A percentile compares a stretch with the other conserved stretches of the same genome.
phyloP scores from a whole-genome alignment of 139 green algal species.

The Coelastrella sp. region DNA sequence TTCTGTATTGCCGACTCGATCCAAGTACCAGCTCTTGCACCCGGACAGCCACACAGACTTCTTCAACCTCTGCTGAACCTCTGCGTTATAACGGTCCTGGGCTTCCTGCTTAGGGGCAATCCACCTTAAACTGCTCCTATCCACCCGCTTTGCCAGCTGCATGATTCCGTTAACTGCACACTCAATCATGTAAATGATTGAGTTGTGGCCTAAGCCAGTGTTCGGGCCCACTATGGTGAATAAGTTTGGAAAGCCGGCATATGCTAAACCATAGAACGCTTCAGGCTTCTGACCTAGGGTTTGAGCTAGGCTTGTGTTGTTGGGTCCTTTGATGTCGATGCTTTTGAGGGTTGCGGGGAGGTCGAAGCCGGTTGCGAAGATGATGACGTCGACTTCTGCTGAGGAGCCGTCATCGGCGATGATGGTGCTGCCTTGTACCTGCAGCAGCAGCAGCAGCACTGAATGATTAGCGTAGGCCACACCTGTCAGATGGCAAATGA shows the following conservation, averaged over 20 bases:
- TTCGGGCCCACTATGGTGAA: conserved; percentile 25
- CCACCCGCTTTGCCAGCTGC: background rate
- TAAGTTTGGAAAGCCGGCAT: conserved; percentile 31
- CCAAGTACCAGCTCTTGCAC: conserved; percentile 36
- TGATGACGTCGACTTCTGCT: conserved; percentile 32
- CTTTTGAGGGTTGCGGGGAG: background rate
- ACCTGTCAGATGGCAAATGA: no score
- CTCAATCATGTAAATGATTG: conserved; percentile 37
- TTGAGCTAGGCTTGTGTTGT: background rate
- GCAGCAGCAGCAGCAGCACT: no score
- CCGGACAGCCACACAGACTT: conserved; percentile 29
- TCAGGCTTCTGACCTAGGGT: background rate
- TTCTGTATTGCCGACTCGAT: background rate
- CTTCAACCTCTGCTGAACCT: conserved; percentile 31
- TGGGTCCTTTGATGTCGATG: background rate
- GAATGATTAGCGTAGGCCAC: no score
- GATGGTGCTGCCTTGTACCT: background rate
- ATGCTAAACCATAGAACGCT: background rate
- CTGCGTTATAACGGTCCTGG: background rate
- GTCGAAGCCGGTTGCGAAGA: conserved; percentile 44
- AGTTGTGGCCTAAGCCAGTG: conserved; percentile 38
- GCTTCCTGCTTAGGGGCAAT: background rate
- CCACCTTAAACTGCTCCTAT: background rate
- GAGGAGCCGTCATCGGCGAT: conserved; percentile 20
- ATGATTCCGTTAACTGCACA: background rate